phyloP scores from a whole-genome alignment of 2,329 filamentous ascomycete species.

The Chaetomium globosum region DNA sequence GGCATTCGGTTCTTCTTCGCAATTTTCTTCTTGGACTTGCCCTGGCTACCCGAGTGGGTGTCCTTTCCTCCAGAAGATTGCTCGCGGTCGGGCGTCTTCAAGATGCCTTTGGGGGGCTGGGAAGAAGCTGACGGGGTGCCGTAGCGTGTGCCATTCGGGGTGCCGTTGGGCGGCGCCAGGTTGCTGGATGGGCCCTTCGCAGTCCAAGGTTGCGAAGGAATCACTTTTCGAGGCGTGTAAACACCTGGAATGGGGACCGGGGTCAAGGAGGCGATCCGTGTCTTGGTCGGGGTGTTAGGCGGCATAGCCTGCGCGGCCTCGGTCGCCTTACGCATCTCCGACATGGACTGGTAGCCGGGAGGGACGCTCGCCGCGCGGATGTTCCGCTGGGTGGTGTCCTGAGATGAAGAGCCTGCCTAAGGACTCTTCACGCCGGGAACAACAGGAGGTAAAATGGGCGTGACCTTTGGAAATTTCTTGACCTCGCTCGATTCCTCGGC shows the following conservation, averaged over 20 bases:
- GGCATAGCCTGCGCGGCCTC: slow-evolving; percentile 30
- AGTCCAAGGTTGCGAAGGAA: not conserved
- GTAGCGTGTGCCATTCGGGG: not conserved
- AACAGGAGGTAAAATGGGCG: slow-evolving; percentile 36
- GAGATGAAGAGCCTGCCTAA: slow-evolving; percentile 30
- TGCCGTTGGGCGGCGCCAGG: not conserved
- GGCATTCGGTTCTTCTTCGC: slow-evolving; percentile 13
- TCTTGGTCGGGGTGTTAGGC: slow-evolving; percentile 27
- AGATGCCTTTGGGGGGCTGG: slow-evolving; percentile 25
- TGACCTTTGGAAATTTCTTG: slow-evolving; percentile 33
- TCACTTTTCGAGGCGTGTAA: slow-evolving; percentile 4
- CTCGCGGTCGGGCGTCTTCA: slow-evolving; percentile 25
- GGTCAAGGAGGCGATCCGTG: slow-evolving; percentile 15
- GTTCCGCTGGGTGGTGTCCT: slow-evolving; percentile 7
- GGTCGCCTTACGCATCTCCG: slow-evolving; percentile 22
- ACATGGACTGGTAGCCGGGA: slow-evolving; percentile 27
- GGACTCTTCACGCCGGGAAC: slow-evolving; percentile 32
- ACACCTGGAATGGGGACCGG: slow-evolving; percentile 26
- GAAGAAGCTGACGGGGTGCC: not conserved
- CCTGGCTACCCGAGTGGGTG: not conserved
- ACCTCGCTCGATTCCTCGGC: slow-evolving; percentile 30
- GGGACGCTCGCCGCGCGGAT: not conserved
- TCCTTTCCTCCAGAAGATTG: not conserved
- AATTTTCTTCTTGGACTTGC: slow-evolving; percentile 15
- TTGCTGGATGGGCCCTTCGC: not conserved